Evolutionary conservation across 306 rosid genomes (phyloP), one percentile per base, ranked within the genome.

Genomic region (Sicyos edulis): DNA sequence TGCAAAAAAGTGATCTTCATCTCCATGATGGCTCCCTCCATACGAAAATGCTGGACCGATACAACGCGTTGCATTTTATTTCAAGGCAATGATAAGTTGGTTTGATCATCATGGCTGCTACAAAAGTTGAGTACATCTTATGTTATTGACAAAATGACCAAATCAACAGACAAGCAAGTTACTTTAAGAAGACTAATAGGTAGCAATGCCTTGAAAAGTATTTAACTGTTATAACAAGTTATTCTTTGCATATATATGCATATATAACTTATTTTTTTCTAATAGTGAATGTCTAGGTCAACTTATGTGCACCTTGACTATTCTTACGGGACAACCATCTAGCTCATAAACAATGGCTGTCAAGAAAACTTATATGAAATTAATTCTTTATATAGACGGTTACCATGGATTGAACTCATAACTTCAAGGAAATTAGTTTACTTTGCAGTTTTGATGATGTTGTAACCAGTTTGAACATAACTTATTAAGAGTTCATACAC

Each of bases 1-100:
- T 66, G 71, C 54, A 7, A 66, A 45, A 64, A 20, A 32, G 44
- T 44, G 8, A 40, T 40, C 72, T 66, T 47, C 72, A 67, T 44
- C 40, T 45, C 54, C 54, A 19, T 4, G 70, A 40, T 40, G 45
- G 45, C 45, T 40, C 45, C 45, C 45, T 40, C 42, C 55, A 67
- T 21, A 67, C 4, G 54, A 66, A 54, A 20, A 66, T 45, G 32
- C 19, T 45, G 55, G 21, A 17, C 71, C 37, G 14, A 47, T 8
- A 49, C 42, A 68, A 68, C 8, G n/a, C 37, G 10, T 19, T 14
- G 20, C 44, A 0, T 14, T 68, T 68, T 68, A 49, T 68, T 67
- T 68, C 72, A 47, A 45, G 72, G 29, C 55, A 68, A 68, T 68
- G 72, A 47, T 24, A 58, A 19, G 71, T 65, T 44, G 71, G 34